Evolutionary conservation across 2,329 filamentous ascomycete genomes (phyloP).

Genomic region (Coccinonectria pachysandricola): DNA sequence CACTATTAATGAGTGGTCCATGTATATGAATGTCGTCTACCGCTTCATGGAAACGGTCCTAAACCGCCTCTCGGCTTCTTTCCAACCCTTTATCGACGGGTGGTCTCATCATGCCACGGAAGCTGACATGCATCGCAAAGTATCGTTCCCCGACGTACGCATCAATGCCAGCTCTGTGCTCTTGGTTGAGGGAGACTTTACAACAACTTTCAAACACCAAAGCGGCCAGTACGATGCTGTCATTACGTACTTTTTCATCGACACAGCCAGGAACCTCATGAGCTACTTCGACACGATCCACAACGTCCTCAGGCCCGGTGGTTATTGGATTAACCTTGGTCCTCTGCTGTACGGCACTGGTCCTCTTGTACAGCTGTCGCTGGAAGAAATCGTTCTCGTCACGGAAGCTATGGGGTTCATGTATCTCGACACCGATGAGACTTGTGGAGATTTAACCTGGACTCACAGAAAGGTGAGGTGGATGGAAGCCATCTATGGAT

Average conservation of each 20-base stretch:
- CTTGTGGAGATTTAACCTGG: conserved; percentile 34
- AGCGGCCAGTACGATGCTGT: conserved; percentile 34
- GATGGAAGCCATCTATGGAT: conserved; percentile 41
- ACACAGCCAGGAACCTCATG: conserved; percentile 47
- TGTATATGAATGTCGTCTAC: conserved; percentile 46
- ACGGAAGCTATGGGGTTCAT: conserved; percentile 40
- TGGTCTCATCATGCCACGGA: conserved; percentile 45
- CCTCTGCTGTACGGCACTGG: conserved; percentile 45
- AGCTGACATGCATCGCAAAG: conserved; percentile 33
- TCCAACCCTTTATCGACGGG: conserved; percentile 45
- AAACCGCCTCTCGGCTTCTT: conserved; percentile 11
- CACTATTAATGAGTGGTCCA: conserved; percentile 47
- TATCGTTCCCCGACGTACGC: conserved; percentile 34
- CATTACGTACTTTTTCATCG: conserved; percentile 50
- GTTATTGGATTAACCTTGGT: conserved; percentile 46
- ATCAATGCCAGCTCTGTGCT: conserved; percentile 29
- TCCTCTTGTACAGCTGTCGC: conserved; percentile 42
- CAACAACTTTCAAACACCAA: conserved; percentile 25
- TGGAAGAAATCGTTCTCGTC: conserved; percentile 41
- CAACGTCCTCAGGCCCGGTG: conserved; percentile 34
- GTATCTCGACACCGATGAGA: conserved; percentile 32
- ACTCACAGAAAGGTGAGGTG: conserved; percentile 30
- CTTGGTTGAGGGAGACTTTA: conserved; percentile 48
- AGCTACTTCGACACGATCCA: conserved; percentile 45
- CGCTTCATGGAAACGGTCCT: conserved; percentile 33